Percentiles rank a stretch among this genome's conserved stretches.
Conservation (phyloP, 352 stramenopile species). For the Phytophthora sansomeana region DNA sequence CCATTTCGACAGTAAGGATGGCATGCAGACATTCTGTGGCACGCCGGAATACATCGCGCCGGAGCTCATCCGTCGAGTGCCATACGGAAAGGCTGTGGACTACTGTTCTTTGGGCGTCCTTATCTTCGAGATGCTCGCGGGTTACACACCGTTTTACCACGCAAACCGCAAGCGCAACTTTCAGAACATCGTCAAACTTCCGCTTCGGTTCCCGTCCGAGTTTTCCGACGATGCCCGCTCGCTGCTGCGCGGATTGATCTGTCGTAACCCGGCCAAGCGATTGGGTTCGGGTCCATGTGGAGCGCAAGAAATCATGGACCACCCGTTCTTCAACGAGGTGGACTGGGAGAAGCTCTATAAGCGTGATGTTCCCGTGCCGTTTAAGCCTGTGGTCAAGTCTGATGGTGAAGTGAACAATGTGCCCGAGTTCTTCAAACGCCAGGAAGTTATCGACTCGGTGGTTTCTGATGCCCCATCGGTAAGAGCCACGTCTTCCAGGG, state of each 20-base stretch:
- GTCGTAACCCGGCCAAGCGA: conserved; percentile 77
- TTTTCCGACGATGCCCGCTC: conserved; percentile 83
- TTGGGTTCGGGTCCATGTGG: conserved; percentile 75
- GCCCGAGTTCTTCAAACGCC: conserved; percentile 84
- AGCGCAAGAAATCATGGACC: conserved; percentile 83
- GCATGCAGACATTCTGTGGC: conserved; percentile 83
- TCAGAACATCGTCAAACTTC: conserved; percentile 86
- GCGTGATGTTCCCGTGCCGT: conserved; percentile 70
- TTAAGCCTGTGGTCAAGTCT: conserved; percentile 72
- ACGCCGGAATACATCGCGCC: conserved; percentile 89
- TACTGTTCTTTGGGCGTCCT: conserved; percentile 91
- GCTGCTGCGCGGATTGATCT: conserved; percentile 77
- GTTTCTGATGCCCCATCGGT: conserved; percentile 60
- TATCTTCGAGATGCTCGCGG: conserved; percentile 86
- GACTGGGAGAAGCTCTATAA: conserved; percentile 87
- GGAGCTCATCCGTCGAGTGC: conserved; percentile 75
- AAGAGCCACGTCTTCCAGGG: conserved; percentile 79
- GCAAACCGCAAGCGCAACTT: conserved; percentile 87
- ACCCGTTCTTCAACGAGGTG: conserved; percentile 81
- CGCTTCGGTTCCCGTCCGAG: conserved; percentile 71
- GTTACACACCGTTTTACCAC: conserved; percentile 84
- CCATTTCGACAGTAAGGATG: conserved; percentile 79
- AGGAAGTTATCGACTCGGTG: conserved; percentile 79
- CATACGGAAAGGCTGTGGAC: conserved; percentile 86
- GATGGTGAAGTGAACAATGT: conserved; percentile 81